These are phyloP conservation scores for Mycena venus DNA, from an alignment of 768 basidiomycete genomes.

Conservation along the genomic window DNA sequence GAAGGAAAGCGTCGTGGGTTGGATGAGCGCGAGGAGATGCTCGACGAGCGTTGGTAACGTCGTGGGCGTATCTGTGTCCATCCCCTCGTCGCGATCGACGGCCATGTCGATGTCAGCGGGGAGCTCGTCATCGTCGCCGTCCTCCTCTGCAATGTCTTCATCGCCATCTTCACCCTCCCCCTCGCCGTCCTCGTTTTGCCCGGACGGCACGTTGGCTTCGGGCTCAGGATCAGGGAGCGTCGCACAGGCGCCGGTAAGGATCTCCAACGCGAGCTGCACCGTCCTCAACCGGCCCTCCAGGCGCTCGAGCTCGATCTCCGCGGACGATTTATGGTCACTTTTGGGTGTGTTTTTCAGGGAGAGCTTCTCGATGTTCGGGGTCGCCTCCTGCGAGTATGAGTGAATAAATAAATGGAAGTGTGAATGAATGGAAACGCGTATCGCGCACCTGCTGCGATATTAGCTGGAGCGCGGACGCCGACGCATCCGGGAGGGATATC, in stretches of 20 bases:
- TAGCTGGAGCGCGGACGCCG: slow-evolving; percentile 64
- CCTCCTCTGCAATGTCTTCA: slow-evolving; percentile 35
- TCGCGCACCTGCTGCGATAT: slow-evolving; percentile 63
- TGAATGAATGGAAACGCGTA: neutral
- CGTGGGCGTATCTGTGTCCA: slow-evolving; percentile 47
- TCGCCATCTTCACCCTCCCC: slow-evolving; percentile 52
- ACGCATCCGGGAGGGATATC: slow-evolving; percentile 65
- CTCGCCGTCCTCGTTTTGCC: slow-evolving; percentile 46
- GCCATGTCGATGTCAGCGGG: slow-evolving; percentile 54
- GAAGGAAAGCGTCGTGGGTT: slow-evolving; percentile 87
- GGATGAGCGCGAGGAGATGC: slow-evolving; percentile 77
- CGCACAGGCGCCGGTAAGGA: slow-evolving; percentile 90
- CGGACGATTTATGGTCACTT: slow-evolving; percentile 80
- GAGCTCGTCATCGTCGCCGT: slow-evolving; percentile 45
- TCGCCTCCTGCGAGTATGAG: slow-evolving; percentile 40
- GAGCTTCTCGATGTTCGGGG: slow-evolving; percentile 67
- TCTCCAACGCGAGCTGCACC: slow-evolving; percentile 87
- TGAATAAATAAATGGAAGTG: neutral
- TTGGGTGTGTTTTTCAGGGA: slow-evolving; percentile 77
- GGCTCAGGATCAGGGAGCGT: slow-evolving; percentile 84
- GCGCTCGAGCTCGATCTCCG: slow-evolving; percentile 78
- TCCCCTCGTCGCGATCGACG: slow-evolving; percentile 50
- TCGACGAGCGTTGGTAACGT: slow-evolving; percentile 71
- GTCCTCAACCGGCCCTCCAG: slow-evolving; percentile 81
- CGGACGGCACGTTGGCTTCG: slow-evolving; percentile 46